Conservation (phyloP, 495 filamentous ascomycete species). For the Tuber borchii region DNA sequence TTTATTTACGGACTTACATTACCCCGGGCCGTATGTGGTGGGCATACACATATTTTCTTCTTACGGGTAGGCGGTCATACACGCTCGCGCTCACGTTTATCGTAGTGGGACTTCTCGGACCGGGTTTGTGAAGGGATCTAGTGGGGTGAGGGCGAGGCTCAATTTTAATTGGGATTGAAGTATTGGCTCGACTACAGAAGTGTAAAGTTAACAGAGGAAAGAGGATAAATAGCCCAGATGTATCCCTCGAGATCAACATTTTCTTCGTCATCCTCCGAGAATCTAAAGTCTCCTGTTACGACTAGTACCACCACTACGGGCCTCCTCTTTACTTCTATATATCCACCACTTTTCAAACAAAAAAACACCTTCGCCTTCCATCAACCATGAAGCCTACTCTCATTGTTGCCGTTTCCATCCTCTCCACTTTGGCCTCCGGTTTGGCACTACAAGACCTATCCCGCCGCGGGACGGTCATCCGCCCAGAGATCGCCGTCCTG, state of each 20-base stretch:
- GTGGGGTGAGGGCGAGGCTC: neutral
- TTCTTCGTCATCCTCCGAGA: neutral
- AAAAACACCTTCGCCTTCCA: neutral
- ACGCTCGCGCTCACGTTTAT: neutral
- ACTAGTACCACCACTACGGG: neutral
- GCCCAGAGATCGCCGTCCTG: neutral
- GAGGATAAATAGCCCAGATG: neutral
- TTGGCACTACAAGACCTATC: neutral
- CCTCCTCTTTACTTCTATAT: neutral
- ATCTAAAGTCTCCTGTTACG: neutral
- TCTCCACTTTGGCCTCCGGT: neutral
- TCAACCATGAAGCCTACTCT: neutral
- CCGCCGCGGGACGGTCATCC: accelerated
- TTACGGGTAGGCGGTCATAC: neutral
- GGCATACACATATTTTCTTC: neutral
- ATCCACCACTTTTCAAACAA: neutral
- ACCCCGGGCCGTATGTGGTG: neutral
- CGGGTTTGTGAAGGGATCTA: neutral
- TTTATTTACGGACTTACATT: neutral
- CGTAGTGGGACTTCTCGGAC: neutral
- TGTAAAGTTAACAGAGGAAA: neutral
- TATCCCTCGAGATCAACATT: neutral
- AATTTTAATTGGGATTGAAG: neutral
- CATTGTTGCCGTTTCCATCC: neutral
- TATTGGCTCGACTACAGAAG: neutral